Percentiles rank a stretch among this genome's conserved stretches.
phyloP scores from a whole-genome alignment of 1,284 basidiomycete genomes.

The Xerocomus cyaneibrunnescens region DNA sequence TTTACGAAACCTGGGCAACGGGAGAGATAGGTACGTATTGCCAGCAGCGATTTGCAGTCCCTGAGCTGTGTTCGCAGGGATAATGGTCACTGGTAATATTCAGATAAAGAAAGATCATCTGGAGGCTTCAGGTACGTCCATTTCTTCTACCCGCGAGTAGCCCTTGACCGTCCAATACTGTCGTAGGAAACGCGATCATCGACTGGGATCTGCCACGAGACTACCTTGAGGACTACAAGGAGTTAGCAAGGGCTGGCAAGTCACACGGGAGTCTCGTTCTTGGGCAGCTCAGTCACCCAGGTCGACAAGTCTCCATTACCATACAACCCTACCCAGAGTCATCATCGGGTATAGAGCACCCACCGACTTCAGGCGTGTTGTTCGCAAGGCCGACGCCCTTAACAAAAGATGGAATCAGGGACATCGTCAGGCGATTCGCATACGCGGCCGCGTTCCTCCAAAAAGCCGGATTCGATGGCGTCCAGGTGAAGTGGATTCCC shows the following conservation, averaged over 20 bases:
- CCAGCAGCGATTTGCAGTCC: not conserved
- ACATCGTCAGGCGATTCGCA: constrained; percentile 32
- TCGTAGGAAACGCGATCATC: constrained; percentile 33
- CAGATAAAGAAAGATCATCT: constrained; percentile 37
- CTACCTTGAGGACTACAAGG: constrained; percentile 25
- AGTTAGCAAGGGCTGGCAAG: constrained; percentile 33
- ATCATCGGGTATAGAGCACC: constrained; percentile 35
- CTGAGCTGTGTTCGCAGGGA: constrained; percentile 19
- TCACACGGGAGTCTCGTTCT: constrained; percentile 30
- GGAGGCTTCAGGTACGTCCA: constrained; percentile 31
- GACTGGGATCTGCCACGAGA: constrained; percentile 29
- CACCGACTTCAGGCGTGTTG: constrained; percentile 34
- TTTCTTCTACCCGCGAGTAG: not conserved
- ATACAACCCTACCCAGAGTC: constrained; percentile 38
- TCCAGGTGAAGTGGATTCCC: constrained; percentile 21
- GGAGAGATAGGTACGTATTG: constrained; percentile 33
- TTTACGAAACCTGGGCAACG: constrained; percentile 36
- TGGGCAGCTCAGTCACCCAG: constrained; percentile 34
- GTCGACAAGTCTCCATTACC: constrained; percentile 37
- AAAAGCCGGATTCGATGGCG: constrained; percentile 33
- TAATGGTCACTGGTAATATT: constrained; percentile 35
- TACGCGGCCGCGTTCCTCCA: constrained; percentile 27
- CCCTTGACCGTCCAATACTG: not conserved
- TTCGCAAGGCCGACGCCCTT: constrained; percentile 33
- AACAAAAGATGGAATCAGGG: constrained; percentile 32